Evolutionary conservation across 192 early-diverging fungal species (phyloP).

Genomic region (Coemansia sp.): DNA sequence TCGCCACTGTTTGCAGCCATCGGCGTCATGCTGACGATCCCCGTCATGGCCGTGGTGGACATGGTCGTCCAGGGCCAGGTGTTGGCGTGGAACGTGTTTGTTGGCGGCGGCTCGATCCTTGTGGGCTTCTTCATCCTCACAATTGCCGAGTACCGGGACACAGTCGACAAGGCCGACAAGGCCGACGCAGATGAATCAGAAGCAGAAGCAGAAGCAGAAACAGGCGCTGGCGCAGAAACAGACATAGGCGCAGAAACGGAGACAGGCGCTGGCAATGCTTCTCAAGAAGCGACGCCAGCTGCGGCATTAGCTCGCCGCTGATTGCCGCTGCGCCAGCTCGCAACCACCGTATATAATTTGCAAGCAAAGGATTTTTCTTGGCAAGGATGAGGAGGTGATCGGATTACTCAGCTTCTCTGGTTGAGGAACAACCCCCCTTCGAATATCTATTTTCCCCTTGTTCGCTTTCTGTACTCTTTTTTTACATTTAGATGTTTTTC

Average conservation of each 20-base stretch:
- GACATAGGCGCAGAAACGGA: background rate
- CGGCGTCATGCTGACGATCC: constrained; percentile 79
- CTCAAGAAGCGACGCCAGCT: background rate
- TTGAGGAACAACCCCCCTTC: too few species aligned
- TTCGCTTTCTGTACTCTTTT: constrained; percentile 1
- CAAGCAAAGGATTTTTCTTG: too few species aligned
- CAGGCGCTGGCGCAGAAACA: background rate
- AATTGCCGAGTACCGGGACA: constrained; percentile 42
- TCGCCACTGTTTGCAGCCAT: constrained; percentile 71
- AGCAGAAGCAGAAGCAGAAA: background rate
- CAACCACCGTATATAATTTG: too few species aligned
- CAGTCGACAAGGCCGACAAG: constrained; percentile 35
- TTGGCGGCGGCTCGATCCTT: constrained; percentile 57
- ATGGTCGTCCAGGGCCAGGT: constrained; percentile 53
- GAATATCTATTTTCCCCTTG: background rate
- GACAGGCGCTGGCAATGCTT: background rate
- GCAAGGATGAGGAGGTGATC: too few species aligned
- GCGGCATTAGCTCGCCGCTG: background rate
- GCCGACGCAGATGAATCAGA: background rate
- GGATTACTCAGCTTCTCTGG: too few species aligned
- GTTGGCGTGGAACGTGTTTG: constrained; percentile 54
- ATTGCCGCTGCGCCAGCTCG: too few species aligned
- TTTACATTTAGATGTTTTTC: background rate
- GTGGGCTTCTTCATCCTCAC: constrained; percentile 56
- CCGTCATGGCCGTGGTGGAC: constrained; percentile 62